Evolutionary conservation across 179 eudicot species (phyloP), one percentile per base, ranked within the genome.

Genomic region (Vitellaria paradoxa): DNA sequence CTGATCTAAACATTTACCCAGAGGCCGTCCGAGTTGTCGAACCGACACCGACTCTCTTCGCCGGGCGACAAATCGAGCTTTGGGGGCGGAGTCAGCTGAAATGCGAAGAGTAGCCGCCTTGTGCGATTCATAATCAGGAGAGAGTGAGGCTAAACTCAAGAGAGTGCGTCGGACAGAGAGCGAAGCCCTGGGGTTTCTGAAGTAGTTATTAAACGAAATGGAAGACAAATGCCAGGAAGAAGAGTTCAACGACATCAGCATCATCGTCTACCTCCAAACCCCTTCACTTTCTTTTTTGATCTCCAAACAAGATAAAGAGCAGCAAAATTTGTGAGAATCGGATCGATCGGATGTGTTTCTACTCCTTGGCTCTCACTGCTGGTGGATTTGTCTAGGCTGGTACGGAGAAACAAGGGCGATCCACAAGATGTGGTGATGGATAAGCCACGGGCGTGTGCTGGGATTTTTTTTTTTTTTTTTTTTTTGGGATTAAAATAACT

Each of bases 51-150:
- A 74, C 47, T 88, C 86, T 18, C 68, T 81, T 18, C 89, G 82
- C 0, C 89, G 84, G 11, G 87, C 87, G 53, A 86, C 70, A 68
- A 88, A 88, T 17, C 86, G 84, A 24, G 89, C 87, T 77, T 84
- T 88, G 50, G 89, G 88, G 57, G 82, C 78, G 21, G 85, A 80
- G 26, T 80, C 84, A 5, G 90, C 83, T 3, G 88, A 77, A 71
- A 87, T 78, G 71, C 85, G 86, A 59, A 85, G 78, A 17, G 82
- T 18, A 47, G 85, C 56, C 26, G 85, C 56, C 26, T 77, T 81
- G 46, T 80, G 70, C 47, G 75, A 73, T 62, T 79, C 81, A 42
- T 42, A 42, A 8, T 72, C 75, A 7, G 40, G 20, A n/a, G 68
- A 23, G 14, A 81, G 45, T 52, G 79, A 74, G 46, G 70, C 18